Conservation (phyloP, 768 basidiomycete species). For the Boletus insuetus region DNA sequence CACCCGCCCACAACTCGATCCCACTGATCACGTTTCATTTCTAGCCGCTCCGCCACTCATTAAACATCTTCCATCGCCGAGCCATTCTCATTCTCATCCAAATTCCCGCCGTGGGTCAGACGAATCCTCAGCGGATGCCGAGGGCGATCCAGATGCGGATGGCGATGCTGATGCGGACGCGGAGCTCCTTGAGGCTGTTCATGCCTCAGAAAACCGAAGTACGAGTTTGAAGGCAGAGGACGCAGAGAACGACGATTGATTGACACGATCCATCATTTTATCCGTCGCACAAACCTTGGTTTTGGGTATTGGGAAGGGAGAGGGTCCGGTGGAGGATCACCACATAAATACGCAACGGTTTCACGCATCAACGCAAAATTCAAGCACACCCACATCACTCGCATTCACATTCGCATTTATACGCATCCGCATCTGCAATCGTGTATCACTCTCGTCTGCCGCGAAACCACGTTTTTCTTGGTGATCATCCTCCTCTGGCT, state of each 20-base stretch:
- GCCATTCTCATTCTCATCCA: constrained; percentile 22
- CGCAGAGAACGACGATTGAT: constrained; percentile 22
- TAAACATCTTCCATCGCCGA: constrained; percentile 27
- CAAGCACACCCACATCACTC: neutral
- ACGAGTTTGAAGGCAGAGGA: constrained; percentile 31
- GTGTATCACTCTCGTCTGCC: neutral
- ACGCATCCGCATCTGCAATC: constrained; percentile 3
- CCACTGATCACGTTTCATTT: neutral
- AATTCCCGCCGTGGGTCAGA: constrained; percentile 27
- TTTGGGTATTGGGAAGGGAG: constrained; percentile 16
- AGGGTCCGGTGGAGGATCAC: neutral
- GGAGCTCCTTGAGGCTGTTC: constrained; percentile 51
- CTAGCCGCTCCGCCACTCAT: constrained; percentile 14
- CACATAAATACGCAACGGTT: neutral
- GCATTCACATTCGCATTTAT: constrained; percentile 5
- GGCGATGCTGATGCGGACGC: constrained; percentile 39
- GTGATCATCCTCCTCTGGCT: no score
- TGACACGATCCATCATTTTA: neutral
- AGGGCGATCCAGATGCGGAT: constrained; percentile 37
- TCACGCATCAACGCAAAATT: constrained; percentile 1
- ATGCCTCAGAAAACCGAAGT: constrained; percentile 46
- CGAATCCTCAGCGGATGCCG: constrained; percentile 29
- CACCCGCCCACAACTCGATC: neutral
- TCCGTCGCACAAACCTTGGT: constrained; percentile 5
- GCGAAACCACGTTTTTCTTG: neutral